Conservation (phyloP, 2,329 filamentous ascomycete genomes). For the Cladosporium sp. region DNA sequence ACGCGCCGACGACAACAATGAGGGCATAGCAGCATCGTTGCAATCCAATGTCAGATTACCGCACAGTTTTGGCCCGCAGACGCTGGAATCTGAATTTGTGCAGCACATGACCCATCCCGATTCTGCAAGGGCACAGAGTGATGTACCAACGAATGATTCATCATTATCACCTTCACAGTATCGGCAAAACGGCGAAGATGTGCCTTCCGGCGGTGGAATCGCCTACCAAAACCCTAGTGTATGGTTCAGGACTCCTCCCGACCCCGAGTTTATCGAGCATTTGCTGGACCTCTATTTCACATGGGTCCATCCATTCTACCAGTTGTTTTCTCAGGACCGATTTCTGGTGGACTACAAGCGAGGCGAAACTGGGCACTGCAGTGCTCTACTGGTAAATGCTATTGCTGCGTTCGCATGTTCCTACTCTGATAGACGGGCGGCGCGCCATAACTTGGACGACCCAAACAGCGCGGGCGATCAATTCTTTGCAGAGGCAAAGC, state of each 20-base stretch:
- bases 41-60: constrained; percentile 36
- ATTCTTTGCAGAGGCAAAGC: constrained; percentile 66
- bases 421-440: constrained; percentile 58
- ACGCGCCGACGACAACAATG: constrained; percentile 37
- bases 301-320: constrained; percentile 72
- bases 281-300: constrained; percentile 32
- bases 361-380: constrained; percentile 62
- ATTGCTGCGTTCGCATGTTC: constrained; percentile 32
- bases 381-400: constrained; percentile 41
- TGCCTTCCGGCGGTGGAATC: neutral
- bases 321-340: constrained; percentile 66
- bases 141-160: neutral
- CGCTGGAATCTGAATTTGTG: constrained; percentile 31
- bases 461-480: constrained; percentile 65
- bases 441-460: constrained; percentile 59
- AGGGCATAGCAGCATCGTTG: constrained; percentile 39
- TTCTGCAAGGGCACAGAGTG: constrained; percentile 8
- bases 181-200: neutral
- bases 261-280: constrained; percentile 33
- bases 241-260: constrained; percentile 31
- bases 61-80: constrained; percentile 27
- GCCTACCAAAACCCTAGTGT: constrained; percentile 4
- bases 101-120: constrained; percentile 20
- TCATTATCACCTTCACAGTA: constrained; percentile 1
- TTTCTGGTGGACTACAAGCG: constrained; percentile 63